Percentiles rank a stretch among this genome's conserved stretches.
These are phyloP conservation scores for Citrullus mucosospermus DNA, from an alignment of 306 rosid species.

Conservation along the genomic window DNA sequence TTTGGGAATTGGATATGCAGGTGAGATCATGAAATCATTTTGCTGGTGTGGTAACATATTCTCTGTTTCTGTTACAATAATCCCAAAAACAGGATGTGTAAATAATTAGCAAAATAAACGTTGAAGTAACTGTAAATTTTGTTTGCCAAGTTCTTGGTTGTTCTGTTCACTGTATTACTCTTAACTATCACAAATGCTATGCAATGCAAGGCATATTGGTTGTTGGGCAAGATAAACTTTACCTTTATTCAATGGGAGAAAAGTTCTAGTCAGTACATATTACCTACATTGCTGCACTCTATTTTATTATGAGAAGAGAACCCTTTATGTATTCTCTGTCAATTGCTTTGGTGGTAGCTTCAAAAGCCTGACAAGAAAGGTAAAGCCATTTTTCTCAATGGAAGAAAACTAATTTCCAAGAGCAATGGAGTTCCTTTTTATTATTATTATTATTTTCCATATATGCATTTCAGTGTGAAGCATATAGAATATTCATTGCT, in stretches of 20 bases:
- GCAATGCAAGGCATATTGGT: not conserved
- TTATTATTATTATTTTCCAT: not conserved
- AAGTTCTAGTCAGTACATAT: not conserved
- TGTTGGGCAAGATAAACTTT: not conserved
- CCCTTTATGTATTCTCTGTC: not conserved
- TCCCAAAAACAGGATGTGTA: not conserved
- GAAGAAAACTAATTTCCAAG: not conserved
- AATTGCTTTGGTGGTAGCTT: not conserved
- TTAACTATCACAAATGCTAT: not conserved
- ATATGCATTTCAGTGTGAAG: not conserved
- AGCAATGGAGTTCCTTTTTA: not conserved
- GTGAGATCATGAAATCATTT: not conserved
- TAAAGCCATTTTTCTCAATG: not conserved
- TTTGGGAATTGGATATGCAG: not conserved
- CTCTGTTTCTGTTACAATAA: conserved; percentile 2
- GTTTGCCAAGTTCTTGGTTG: conserved; percentile 2
- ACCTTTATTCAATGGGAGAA: not conserved
- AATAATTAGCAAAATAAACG: not conserved
- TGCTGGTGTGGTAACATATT: not conserved
- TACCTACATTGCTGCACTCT: not conserved
- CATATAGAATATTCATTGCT: not conserved
- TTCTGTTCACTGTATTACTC: not conserved
- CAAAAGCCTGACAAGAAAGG: not conserved
- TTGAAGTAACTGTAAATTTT: conserved; percentile 1
- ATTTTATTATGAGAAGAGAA: not conserved